Evolutionary conservation across 1,284 basidiomycete genomes (phyloP), one percentile per base, ranked within the genome.

Genomic region (Hemileia vastatrix): DNA sequence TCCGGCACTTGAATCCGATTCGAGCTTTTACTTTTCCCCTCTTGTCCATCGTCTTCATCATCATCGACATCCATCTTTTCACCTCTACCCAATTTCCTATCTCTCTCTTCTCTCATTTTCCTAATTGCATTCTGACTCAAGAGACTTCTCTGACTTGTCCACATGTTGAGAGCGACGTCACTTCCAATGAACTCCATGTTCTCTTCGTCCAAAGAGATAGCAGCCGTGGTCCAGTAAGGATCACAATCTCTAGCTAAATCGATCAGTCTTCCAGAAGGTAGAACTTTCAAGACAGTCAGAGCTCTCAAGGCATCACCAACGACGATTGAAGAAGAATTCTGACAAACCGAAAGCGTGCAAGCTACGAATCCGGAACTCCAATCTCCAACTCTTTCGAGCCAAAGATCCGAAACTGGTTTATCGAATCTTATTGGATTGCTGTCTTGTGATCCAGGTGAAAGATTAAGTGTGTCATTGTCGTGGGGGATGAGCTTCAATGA

Each of bases 331-430:
- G 48, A 18, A 4, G 31, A 48, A 31, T 70, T 65, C 2, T 59
- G 56, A 8, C 57, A 49, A 1, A 64, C 56, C 1, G 67, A 65
- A 2, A 75, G 66, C 36, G 67, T 69, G 56, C 66, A 68, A 8
- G 73, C 72, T 27, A 72, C 62, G 51, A 74, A 75, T 6, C 72
- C 71, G 53, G 67, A 68, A 8, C 68, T 71, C 73, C 73, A 72
- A 13, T 65, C 64, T 23, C 66, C 68, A 4, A 53, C 48, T 24
- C n/a, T 24, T 18, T 50, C n/a, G n/a, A 50, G 48, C 9, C 9
- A 15, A 32, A 11, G 23, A 24, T 9, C 11, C 9, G 36, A 40
- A 40, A 15, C 15, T 40, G 36, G 36, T 40, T 15, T 40, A 15
- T 9, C 8, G 36, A 40, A 40, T 40, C 36, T 40, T 40, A 15